Evolutionary conservation across 148 eudicot species (phyloP), one percentile per base, ranked within the genome.

Genomic region (Silene uniflora): DNA sequence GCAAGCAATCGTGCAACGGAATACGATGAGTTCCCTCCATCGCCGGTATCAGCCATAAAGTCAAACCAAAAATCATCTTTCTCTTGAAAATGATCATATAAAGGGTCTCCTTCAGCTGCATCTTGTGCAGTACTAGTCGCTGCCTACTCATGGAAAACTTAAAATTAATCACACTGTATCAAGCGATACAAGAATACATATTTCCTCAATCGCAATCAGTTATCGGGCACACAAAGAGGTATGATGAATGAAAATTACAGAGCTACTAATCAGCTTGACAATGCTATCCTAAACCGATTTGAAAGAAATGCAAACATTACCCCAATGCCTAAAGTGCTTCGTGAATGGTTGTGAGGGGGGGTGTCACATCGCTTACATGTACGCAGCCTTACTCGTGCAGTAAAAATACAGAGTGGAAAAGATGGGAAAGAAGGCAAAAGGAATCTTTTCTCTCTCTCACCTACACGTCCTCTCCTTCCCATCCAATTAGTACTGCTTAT

Each of bases 31-130:
- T 96, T 96, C 55, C 99, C 99, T 70, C 99, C 98, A 81, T 96
- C 99, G 67, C 99, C 99, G 63, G 99, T 96, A 85, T 96, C 99
- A 65, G 99, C 99, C 99, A 96, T 92, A 78, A 96, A 96, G 78
- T 96, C 99, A 83, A 96, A 91, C 99, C 99, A 96, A 63, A 96
- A 77, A 7, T 82, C 91, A 76, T 92, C 92, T 76, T 87, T 86
- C 60, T 84, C 97, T 78, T 85, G 84, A 56, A 96, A 91, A 78
- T 96, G 98, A 71, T 86, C 88, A 81, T 88, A 91, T 67, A 96
- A 80, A 63, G 93, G 87, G 87, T 92, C 99, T 61, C 83, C 89
- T 74, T 86, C 81, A 69, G 84, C 77, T 79, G 86, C 87, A 77
- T 89, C 99, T 80, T 92, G 83, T 72, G 72, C 84, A 52, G 84